Conservation (phyloP, 1,284 basidiomycete species). For the Leucoagaricus sp. region DNA sequence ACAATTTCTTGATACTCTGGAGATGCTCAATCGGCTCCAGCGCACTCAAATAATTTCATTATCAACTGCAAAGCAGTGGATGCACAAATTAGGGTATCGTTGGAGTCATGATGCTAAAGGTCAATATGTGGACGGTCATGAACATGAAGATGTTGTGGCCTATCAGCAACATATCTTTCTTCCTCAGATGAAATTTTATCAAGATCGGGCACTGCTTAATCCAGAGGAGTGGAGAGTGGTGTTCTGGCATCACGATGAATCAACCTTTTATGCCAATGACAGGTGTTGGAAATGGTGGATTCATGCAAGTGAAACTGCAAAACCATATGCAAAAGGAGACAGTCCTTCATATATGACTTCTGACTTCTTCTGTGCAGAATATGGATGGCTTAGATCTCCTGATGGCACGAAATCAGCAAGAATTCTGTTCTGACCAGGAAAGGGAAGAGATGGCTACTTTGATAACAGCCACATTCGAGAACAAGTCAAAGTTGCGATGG, state of each 20-base stretch:
- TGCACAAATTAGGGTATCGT: constrained; percentile 23
- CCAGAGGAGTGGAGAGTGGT: constrained; percentile 8
- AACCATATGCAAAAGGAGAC: constrained; percentile 36
- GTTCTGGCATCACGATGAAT: constrained; percentile 31
- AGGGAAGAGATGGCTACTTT: constrained; percentile 33
- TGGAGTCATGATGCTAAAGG: constrained; percentile 17
- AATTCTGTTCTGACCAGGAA: constrained; percentile 21
- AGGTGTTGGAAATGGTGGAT: constrained; percentile 27
- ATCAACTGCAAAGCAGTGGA: constrained; percentile 23
- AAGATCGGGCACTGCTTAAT: background rate
- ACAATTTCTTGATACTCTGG: constrained; percentile 22
- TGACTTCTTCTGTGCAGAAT: constrained; percentile 43
- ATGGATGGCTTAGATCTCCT: constrained; percentile 33
- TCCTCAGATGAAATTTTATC: constrained; percentile 15
- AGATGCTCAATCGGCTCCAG: constrained; percentile 18
- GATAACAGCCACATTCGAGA: constrained; percentile 24
- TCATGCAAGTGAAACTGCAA: constrained; percentile 25
- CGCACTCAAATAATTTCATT: constrained; percentile 22
- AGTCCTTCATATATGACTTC: constrained; percentile 41
- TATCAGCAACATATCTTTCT: constrained; percentile 26
- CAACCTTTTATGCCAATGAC: constrained; percentile 41
- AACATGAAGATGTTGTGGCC: constrained; percentile 23
- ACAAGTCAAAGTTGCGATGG: constrained; percentile 27
- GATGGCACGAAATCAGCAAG: constrained; percentile 21
- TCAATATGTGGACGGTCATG: constrained; percentile 28